Evolutionary conservation across 176 grass and related monocot species (phyloP).

Genomic region (Cymbopogon citratus): DNA sequence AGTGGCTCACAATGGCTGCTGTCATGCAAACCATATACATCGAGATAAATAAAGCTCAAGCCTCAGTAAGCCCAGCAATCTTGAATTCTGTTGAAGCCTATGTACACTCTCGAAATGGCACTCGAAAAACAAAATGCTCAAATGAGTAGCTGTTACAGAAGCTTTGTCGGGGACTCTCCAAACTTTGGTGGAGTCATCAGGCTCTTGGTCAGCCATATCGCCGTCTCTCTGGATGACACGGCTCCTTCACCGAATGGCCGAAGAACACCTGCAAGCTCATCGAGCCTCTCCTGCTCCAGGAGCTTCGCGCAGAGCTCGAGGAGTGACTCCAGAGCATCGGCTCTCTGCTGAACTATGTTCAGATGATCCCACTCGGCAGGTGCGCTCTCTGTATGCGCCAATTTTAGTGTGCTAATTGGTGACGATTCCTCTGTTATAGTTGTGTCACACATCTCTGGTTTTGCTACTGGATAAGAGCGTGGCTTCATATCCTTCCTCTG

Average conservation of each 20-base stretch:
- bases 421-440: slow-evolving; percentile 46
- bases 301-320: slow-evolving; percentile 79
- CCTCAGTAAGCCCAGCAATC: slow-evolving; percentile 10
- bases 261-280: slow-evolving; percentile 70
- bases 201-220: slow-evolving; percentile 91
- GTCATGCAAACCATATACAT: slow-evolving; percentile 36
- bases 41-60: slow-evolving; percentile 20
- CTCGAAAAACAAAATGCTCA: background rate
- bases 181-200: slow-evolving; percentile 56
- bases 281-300: slow-evolving; percentile 70
- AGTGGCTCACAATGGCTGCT: background rate
- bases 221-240: slow-evolving; percentile 77
- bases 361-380: slow-evolving; percentile 65
- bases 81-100: slow-evolving; percentile 13
- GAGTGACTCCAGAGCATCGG: slow-evolving; percentile 76
- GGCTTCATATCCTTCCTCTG: slow-evolving; percentile 25
- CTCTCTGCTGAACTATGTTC: slow-evolving; percentile 78
- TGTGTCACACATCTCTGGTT: slow-evolving; percentile 21
- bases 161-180: slow-evolving; percentile 37
- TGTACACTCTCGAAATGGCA: slow-evolving; percentile 30
- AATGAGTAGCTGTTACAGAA: slow-evolving; percentile 5
- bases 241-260: slow-evolving; percentile 66
- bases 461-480: slow-evolving; percentile 14
- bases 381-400: slow-evolving; percentile 24
- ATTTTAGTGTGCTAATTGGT: slow-evolving; percentile 40